These are phyloP conservation scores for Garcia nutans DNA, from an alignment of 345 rosid genomes.

Conservation along the genomic window DNA sequence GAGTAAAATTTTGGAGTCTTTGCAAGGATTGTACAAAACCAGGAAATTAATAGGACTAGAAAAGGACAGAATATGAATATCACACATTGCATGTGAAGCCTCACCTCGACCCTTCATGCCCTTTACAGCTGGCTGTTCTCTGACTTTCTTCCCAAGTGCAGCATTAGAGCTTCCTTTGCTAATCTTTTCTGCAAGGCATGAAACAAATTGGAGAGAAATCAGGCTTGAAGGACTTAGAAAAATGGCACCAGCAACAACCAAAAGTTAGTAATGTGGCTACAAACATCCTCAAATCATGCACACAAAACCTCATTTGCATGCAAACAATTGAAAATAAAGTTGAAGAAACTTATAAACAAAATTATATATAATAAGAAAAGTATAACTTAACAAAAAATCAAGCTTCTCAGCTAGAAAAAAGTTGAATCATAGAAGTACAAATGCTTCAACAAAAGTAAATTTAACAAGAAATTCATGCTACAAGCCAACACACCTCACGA, in stretches of 20 bases:
- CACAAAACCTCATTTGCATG: not conserved
- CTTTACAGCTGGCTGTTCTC: constrained; percentile 65
- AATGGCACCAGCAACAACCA: not conserved
- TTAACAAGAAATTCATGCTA: not conserved
- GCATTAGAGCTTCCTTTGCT: constrained; percentile 86
- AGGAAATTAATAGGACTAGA: not conserved
- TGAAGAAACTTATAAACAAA: constrained; percentile 5
- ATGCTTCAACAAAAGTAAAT: not conserved
- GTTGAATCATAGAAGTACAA: not conserved
- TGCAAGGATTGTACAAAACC: constrained; percentile 1
- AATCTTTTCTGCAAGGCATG: constrained; percentile 66
- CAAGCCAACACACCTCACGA: constrained; percentile 66
- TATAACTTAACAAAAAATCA: not conserved
- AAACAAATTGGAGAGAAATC: constrained; percentile 10
- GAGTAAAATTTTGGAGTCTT: not conserved
- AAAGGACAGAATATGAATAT: constrained; percentile 11
- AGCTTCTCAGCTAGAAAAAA: not conserved
- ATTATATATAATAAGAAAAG: not conserved
- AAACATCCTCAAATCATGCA: not conserved
- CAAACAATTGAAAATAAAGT: not conserved
- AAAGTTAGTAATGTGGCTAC: not conserved
- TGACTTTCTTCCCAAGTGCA: constrained; percentile 69
- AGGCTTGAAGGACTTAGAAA: not conserved
- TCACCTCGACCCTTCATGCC: constrained; percentile 81
- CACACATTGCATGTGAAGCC: constrained; percentile 94